Evolutionary conservation across 352 stramenopile species (phyloP).

Genomic region (Globisporangium acanthophoron): DNA sequence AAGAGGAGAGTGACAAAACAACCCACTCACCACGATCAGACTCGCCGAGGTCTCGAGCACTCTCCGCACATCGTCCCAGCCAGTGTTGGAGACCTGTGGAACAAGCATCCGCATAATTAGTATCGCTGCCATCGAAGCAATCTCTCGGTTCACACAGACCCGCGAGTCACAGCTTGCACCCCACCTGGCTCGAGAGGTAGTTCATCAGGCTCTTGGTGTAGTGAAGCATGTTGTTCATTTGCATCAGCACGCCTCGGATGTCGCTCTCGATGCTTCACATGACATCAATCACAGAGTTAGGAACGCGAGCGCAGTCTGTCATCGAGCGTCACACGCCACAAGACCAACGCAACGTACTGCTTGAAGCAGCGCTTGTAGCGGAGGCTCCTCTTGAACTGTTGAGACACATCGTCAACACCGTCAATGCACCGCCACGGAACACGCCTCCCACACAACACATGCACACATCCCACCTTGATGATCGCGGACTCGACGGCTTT

Average conservation of each 20-base stretch:
- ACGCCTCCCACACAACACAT: not conserved
- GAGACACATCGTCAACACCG: not conserved
- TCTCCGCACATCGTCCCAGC: conserved; percentile 16
- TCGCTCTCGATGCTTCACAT: conserved; percentile 36
- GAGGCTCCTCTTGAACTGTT: conserved; percentile 56
- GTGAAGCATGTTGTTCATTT: conserved; percentile 67
- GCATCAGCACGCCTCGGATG: conserved; percentile 37
- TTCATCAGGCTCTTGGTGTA: conserved; percentile 63
- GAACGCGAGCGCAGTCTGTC: not conserved
- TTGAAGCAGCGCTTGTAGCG: conserved; percentile 41
- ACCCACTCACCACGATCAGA: conserved; percentile 10
- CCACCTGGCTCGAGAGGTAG: conserved; percentile 67
- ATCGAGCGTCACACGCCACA: not conserved
- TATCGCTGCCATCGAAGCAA: too few relatives aligned
- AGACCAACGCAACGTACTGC: conserved; percentile 26
- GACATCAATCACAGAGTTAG: not conserved
- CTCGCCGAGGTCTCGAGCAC: conserved; percentile 21
- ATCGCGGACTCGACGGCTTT: conserved; percentile 53
- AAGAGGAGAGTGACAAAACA: not conserved
- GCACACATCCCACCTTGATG: conserved; percentile 32
- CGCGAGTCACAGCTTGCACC: not conserved
- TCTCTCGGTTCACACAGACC: too few relatives aligned
- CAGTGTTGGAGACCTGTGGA: conserved; percentile 18
- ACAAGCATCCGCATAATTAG: not conserved
- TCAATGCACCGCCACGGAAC: too few relatives aligned